Evolutionary conservation across 495 filamentous ascomycete genomes (phyloP), one percentile per base, ranked within the genome.

Genomic region (Lepidopterella palustris): DNA sequence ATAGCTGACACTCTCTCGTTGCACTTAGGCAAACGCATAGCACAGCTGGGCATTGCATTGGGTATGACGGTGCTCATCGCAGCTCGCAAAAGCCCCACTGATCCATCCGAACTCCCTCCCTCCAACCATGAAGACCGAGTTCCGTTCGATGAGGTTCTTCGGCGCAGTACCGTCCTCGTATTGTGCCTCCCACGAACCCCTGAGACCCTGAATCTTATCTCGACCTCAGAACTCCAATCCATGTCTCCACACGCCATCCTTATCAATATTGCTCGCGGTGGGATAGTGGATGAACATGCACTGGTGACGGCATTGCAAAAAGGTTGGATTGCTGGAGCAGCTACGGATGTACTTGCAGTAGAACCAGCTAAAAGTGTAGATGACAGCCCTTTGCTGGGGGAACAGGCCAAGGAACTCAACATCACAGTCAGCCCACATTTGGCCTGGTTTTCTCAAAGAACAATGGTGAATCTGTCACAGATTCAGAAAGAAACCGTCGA

Each of bases 251-350:
- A 78, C 32, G 71, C 77, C 3, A 55, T 85, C 15, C 21, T 86
- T 10, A 68, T 84, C 50, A 84, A 86, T 64, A 76, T 83, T 40
- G 75, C 78, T 5, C 71, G 82, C 2, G 82, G 82, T 2, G 82
- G 81, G 0, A 79, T 84, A 55, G 78, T 85, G 5, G 74, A 84
- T 53, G 82, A 86, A 61, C 42, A 51, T 3, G 80, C 76, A 0
- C 61, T 84, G 0, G 67, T 78, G 1, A 59, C 70, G 21, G 82
- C 81, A 18, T 64, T 84, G 23, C 70, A 67, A 49, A 68, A 75
- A 3, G 68, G 71, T 3, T 63, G 65, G 57, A 81, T 84, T 20
- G 74, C 70, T 0, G 82, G 80, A 2, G 78, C 79, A 8, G 80
- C 75, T 4, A 77, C 75, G 5, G 83, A 86, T 71, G 81, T 83